These are phyloP conservation scores for Phytopythium litorale DNA, from an alignment of 352 stramenopile genomes.

Conservation along the genomic window DNA sequence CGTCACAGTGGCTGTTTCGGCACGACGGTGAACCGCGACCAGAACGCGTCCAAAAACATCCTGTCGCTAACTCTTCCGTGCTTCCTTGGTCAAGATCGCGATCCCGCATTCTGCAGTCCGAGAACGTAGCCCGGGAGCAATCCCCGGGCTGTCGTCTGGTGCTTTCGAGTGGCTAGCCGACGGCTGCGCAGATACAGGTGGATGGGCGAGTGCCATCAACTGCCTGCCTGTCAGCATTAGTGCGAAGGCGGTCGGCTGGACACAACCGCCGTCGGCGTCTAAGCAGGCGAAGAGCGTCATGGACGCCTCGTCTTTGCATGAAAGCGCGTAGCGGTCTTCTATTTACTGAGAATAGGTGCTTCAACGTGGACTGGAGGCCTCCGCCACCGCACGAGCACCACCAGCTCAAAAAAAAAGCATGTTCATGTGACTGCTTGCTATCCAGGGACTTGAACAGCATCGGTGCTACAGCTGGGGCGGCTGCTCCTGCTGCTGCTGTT, in stretches of 20 bases:
- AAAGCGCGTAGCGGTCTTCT: constrained; percentile 9
- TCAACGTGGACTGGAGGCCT: background rate
- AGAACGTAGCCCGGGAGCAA: background rate
- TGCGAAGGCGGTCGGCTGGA: no score
- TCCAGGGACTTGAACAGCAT: background rate
- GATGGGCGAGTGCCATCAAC: no score
- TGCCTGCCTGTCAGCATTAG: no score
- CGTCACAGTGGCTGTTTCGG: no score
- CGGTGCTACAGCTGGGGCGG: constrained; percentile 8
- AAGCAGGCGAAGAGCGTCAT: no score
- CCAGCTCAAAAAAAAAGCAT: background rate
- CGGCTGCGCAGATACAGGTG: background rate
- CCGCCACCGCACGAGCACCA: background rate
- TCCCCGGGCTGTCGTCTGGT: background rate
- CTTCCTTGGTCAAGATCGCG: background rate
- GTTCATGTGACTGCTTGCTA: background rate
- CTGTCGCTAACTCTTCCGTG: constrained; percentile 27
- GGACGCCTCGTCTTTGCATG: background rate
- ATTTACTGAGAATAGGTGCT: constrained; percentile 1
- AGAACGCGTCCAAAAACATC: constrained; percentile 75
- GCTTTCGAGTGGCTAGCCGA: background rate
- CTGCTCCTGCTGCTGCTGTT: constrained; percentile 24
- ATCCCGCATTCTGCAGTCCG: background rate
- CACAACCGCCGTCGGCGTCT: no score
- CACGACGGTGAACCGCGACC: background rate